Evolutionary conservation across 805 yeast genomes (phyloP).

Genomic region (Metschnikowia dekortorum): DNA sequence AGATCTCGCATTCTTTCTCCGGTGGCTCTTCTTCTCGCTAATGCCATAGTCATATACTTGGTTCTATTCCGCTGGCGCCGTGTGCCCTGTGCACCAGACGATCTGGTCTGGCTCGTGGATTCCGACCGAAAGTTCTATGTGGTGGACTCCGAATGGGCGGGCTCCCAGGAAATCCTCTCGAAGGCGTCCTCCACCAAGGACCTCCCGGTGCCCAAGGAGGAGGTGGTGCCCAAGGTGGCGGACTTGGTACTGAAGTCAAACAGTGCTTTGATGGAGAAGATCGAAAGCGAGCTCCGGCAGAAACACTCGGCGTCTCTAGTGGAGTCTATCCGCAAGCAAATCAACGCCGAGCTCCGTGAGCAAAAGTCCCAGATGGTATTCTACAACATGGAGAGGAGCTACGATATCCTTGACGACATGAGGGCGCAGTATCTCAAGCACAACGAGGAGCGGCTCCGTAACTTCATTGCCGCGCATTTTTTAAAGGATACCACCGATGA

Average conservation of each 20-base stretch:
- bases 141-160: constrained; percentile 9
- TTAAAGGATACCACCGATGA: constrained; percentile 8
- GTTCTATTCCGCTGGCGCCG: neutral
- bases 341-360: neutral
- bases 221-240: constrained; percentile 2
- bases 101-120: constrained; percentile 6
- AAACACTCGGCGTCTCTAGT: constrained; percentile 2
- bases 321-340: neutral
- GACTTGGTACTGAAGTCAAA: neutral
- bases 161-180: neutral
- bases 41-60: neutral
- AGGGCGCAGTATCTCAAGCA: constrained; percentile 6
- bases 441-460: constrained; percentile 8
- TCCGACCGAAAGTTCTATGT: constrained; percentile 7
- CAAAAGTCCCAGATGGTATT: neutral
- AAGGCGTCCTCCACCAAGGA: neutral
- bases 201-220: neutral
- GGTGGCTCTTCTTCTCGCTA: neutral
- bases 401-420: constrained; percentile 7
- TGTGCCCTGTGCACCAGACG: neutral
- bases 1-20: neutral
- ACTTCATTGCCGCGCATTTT: constrained; percentile 5
- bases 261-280: neutral
- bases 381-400: neutral
- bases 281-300: constrained; percentile 5